These are phyloP conservation scores for Beauveria medogensis DNA, from an alignment of 2,329 filamentous ascomycete genomes.

Conservation along the genomic window DNA sequence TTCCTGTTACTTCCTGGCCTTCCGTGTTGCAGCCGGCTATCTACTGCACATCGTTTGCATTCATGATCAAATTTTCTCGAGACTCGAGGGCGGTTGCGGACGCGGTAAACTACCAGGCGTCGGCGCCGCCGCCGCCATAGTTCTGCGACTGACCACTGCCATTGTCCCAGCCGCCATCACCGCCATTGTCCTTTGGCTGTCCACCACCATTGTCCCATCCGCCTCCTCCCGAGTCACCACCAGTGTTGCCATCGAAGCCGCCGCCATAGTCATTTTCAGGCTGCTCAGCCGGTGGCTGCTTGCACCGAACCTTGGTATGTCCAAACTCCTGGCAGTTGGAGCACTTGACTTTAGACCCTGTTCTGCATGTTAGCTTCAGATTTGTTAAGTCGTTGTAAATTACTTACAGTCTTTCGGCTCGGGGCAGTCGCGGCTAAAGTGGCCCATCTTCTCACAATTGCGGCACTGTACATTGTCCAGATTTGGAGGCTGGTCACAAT, in stretches of 20 bases:
- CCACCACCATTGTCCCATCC: not conserved
- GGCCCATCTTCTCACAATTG: constrained; percentile 52
- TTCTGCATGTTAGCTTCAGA: constrained; percentile 14
- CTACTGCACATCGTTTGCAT: no score
- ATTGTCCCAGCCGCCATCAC: not conserved
- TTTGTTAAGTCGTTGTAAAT: not conserved
- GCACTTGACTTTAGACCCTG: constrained; percentile 33
- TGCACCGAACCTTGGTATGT: constrained; percentile 32
- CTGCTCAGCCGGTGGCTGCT: constrained; percentile 19
- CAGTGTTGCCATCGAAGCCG: constrained; percentile 2
- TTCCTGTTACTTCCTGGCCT: no score
- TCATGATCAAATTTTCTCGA: no score
- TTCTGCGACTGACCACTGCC: not conserved
- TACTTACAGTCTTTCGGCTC: constrained; percentile 39
- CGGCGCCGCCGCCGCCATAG: not conserved
- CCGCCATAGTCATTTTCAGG: not conserved
- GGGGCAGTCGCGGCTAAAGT: constrained; percentile 55
- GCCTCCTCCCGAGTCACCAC: not conserved
- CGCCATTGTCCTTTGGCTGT: not conserved
- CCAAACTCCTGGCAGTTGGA: constrained; percentile 30
- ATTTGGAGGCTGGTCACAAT: constrained; percentile 40
- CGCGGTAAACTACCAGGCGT: not conserved
- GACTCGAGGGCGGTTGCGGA: not conserved
- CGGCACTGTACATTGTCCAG: constrained; percentile 47
- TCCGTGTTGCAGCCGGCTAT: no score